These are phyloP conservation scores for Syncephalis fuscata DNA, from an alignment of 371 early-diverging fungal genomes.

Conservation along the genomic window DNA sequence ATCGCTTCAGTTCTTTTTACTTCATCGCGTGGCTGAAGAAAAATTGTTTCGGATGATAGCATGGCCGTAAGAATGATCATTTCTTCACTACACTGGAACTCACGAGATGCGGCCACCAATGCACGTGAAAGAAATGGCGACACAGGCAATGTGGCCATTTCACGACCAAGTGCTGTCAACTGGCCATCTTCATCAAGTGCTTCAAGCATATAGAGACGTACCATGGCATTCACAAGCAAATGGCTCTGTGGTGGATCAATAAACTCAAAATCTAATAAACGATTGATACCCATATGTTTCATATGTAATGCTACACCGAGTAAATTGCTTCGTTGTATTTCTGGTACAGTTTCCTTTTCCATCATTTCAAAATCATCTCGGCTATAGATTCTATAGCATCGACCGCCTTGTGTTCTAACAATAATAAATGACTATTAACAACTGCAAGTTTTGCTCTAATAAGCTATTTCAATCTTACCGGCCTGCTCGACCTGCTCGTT, in stretches of 20 bases:
- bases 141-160: slow-evolving; percentile 91
- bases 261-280: slow-evolving; percentile 89
- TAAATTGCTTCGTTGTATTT: slow-evolving; percentile 89
- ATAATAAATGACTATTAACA: too few relatives aligned
- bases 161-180: slow-evolving; percentile 80
- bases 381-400: slow-evolving; percentile 92
- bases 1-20: slow-evolving; percentile 63
- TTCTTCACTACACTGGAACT: slow-evolving; percentile 23
- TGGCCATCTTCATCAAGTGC: slow-evolving; percentile 82
- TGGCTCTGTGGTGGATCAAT: slow-evolving; percentile 84
- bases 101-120: slow-evolving; percentile 34
- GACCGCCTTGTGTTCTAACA: slow-evolving; percentile 60
- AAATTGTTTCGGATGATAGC: slow-evolving; percentile 72
- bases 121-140: slow-evolving; percentile 88
- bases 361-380: slow-evolving; percentile 68
- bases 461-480: slow-evolving; percentile 32
- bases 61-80: slow-evolving; percentile 40
- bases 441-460: not conserved
- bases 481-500: slow-evolving; percentile 97
- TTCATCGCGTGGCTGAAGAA: slow-evolving; percentile 65
- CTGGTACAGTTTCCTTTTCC: slow-evolving; percentile 78
- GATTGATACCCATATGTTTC: slow-evolving; percentile 82
- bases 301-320: slow-evolving; percentile 73
- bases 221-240: slow-evolving; percentile 69
- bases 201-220: slow-evolving; percentile 87